These are phyloP conservation scores for Areca catechu DNA, from an alignment of 176 grass and related monocot genomes.

Conservation along the genomic window DNA sequence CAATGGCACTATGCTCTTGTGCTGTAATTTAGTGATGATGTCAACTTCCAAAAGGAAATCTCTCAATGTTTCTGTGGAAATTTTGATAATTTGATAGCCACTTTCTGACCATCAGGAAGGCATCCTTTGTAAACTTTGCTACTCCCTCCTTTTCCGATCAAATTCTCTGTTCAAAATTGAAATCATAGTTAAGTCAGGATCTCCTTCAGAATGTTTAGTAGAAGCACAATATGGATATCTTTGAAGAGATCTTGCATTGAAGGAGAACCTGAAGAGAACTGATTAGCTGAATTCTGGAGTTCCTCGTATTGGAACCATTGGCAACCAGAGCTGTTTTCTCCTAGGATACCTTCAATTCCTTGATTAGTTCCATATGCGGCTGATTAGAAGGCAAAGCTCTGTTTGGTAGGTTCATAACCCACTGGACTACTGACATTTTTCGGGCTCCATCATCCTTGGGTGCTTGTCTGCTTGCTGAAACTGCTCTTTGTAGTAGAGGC, in stretches of 20 bases:
- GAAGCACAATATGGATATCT: too few relatives aligned
- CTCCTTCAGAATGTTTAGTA: neutral
- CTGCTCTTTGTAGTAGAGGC: conserved; percentile 62
- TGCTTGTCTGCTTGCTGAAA: neutral
- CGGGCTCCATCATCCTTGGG: conserved; percentile 21
- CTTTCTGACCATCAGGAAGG: conserved; percentile 40
- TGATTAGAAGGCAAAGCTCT: conserved; percentile 26
- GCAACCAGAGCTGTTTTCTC: conserved; percentile 36
- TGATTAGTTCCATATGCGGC: conserved; percentile 24
- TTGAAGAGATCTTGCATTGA: too few relatives aligned
- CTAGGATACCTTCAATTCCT: conserved; percentile 42
- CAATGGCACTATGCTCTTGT: conserved; percentile 58
- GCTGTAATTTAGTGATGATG: conserved; percentile 80
- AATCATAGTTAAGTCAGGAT: neutral
- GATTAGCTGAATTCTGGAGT: conserved; percentile 56
- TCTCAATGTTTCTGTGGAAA: conserved; percentile 49
- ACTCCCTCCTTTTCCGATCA: conserved; percentile 81
- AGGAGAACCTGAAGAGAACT: conserved; percentile 69
- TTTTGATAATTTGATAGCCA: conserved; percentile 77
- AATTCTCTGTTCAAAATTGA: conserved; percentile 38
- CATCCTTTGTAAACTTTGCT: conserved; percentile 73
- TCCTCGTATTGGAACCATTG: conserved; percentile 86
- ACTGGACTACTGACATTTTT: conserved; percentile 84
- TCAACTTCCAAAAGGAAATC: conserved; percentile 87
- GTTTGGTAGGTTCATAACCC: conserved; percentile 86